Base-by-base conservation (phyloP, 352 stramenopile species). In the Phytopythium mirpurense region DNA sequence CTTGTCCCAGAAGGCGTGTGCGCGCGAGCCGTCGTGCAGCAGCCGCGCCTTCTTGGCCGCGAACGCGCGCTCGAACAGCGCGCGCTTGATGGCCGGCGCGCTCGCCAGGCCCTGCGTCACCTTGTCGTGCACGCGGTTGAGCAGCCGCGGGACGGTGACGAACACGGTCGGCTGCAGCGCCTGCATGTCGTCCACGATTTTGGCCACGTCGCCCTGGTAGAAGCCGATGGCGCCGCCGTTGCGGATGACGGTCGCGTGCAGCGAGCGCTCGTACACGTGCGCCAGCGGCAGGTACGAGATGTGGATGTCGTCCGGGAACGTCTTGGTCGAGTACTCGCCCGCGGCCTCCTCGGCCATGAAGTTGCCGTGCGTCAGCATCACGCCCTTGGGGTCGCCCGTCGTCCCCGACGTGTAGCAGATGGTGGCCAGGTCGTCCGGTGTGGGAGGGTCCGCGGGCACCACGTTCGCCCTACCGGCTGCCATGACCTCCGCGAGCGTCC, bases 51-150 rank as follows among this genome's bases (percentile, higher is more conserved):
- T 81, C 65, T 98, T 98, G 42, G 83, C 67, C 7, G 59, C 62
- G 16, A 96, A 68, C 21, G 84, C 91, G 40, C 70, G 74, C 41
- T 96, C 61, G 57, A 98, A 98, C 21, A 98, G 60, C 57, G 81
- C 87, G 45, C 85, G 73, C 55, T 97, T 96, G 23, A 93, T 41
- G 12, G 83, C 85, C 47, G 87, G 89, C 8, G 83, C 85, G 4
- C 63, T 67, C 9, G 56, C 52, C 6, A 83, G 76, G 6, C 66
- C 70, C 23, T 77, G 66, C 52, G 75, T 78, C 54, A 96, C 74
- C 54, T 97, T 97, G 75, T 98, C 90, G 65, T 98, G 82, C 41
- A 98, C 93, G 57, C 96, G 95, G 64, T 98, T 98, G 41, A 98
- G 66, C 16, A 99, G 78, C 2, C 96, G 75, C 10, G 96, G 96